Evolutionary conservation across 345 rosid genomes (phyloP), one percentile per base, ranked within the genome.

Genomic region (Garcia nutans): DNA sequence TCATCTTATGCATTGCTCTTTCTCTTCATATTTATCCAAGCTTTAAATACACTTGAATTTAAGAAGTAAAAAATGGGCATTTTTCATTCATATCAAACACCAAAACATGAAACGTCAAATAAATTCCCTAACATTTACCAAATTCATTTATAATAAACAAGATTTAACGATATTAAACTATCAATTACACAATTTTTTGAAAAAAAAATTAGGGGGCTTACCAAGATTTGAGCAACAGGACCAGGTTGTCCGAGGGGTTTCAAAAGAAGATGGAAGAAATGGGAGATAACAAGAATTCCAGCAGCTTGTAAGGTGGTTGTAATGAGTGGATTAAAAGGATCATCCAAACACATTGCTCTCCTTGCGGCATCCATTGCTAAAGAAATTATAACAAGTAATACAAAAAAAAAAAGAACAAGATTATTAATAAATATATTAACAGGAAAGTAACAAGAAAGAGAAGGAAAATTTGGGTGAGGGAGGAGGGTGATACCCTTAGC

Each of bases 211-310:
- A 26, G 2, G 31, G 22, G 20, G 66, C 78, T 73, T 81, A 90
- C 99, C 81, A 95, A 87, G 57, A 95, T 86, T 64, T 93, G 97
- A 1, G 97, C 94, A n/a, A 95, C 78, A 31, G 97, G 97, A 31
- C 97, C 97, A 7, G 97, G 87, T 77, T 90, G 92, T 10, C 97
- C 96, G 24, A 88, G 61, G 20, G 90, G 88, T 77, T 93, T 93
- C 82, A 95, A 81, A 71, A 88, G 67, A 50, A 93, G 90, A 75
- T 93, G 88, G 77, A 93, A 95, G 77, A 90, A 77, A 12, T 95
- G 97, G 76, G 99, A 90, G 79, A 90, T 79, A 56, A 95, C 97
- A 58, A 95, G 95, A 71, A 95, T 91, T 74, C 88, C 83, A 52
- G 91, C 80, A 68, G 88, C 89, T 82, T 93, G 99, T 72, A 87